Conservation (phyloP, 129 eudicot species). For the Flaveria linearis region DNA sequence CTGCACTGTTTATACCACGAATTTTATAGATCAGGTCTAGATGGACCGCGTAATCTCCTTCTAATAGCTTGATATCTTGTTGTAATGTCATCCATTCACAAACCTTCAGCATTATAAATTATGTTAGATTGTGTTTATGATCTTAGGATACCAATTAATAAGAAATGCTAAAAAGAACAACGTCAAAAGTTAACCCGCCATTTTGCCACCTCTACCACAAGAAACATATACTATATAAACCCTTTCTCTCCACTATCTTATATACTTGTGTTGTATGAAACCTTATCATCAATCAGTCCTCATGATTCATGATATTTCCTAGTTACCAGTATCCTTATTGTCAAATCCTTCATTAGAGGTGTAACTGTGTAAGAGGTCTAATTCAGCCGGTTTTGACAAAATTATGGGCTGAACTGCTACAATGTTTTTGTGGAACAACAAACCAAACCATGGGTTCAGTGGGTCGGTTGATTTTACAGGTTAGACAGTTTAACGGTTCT, state of each 20-base stretch:
- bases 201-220: background rate
- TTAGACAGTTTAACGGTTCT: background rate
- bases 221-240: background rate
- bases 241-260: slow-evolving; percentile 1
- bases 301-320: background rate
- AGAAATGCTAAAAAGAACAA: background rate
- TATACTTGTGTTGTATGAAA: background rate
- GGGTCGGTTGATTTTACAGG: background rate
- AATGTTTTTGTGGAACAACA: background rate
- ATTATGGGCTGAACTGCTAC: background rate
- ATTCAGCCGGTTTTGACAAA: background rate
- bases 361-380: background rate
- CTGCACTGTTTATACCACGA: slow-evolving; percentile 93
- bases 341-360: background rate
- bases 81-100: slow-evolving; percentile 98
- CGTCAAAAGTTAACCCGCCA: background rate
- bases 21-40: slow-evolving; percentile 83
- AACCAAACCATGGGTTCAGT: background rate
- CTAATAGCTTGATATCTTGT: slow-evolving; percentile 66
- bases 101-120: slow-evolving; percentile 45
- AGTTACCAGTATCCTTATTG: background rate
- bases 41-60: slow-evolving; percentile 93
- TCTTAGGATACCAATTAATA: background rate
- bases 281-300: slow-evolving; percentile 2
- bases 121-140: background rate